Evolutionary conservation across 768 basidiomycete species (phyloP).

Genomic region (Amanita thiersii): DNA sequence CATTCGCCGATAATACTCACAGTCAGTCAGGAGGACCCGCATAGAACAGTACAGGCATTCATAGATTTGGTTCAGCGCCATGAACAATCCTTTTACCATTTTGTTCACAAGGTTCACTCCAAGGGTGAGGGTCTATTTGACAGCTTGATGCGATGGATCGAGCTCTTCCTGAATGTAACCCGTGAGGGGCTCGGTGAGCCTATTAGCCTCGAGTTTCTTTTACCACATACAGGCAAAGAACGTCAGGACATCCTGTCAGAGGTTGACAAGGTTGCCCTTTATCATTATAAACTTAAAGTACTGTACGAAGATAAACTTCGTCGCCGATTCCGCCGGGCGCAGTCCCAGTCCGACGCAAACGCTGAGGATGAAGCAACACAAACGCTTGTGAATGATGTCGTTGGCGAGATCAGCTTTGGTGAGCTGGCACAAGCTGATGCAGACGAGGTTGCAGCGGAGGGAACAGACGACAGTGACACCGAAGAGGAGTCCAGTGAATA

Average conservation of each 20-base stretch:
- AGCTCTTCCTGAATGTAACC: constrained; percentile 84
- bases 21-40: constrained; percentile 83
- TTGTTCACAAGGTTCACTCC: constrained; percentile 97
- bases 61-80: constrained; percentile 91
- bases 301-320: constrained; percentile 88
- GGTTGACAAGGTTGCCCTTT: constrained; percentile 81
- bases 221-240: constrained; percentile 76
- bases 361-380: constrained; percentile 81
- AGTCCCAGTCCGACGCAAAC: constrained; percentile 44
- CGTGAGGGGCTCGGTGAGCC: constrained; percentile 78
- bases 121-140: constrained; percentile 94
- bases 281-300: constrained; percentile 93
- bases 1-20: constrained; percentile 1
- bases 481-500: constrained; percentile 38
- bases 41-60: constrained; percentile 83
- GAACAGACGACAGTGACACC: constrained; percentile 39
- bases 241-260: constrained; percentile 74
- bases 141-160: constrained; percentile 93
- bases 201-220: constrained; percentile 80
- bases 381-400: constrained; percentile 71
- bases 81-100: constrained; percentile 91
- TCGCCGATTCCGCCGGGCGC: constrained; percentile 67
- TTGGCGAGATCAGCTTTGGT: constrained; percentile 75
- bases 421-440: constrained; percentile 74
- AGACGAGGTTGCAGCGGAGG: constrained; percentile 73